Percentiles rank a stretch among this genome's conserved stretches.
Evolutionary conservation across 495 filamentous ascomycete species (phyloP).

Genomic region (Sordaria brevicollis): DNA sequence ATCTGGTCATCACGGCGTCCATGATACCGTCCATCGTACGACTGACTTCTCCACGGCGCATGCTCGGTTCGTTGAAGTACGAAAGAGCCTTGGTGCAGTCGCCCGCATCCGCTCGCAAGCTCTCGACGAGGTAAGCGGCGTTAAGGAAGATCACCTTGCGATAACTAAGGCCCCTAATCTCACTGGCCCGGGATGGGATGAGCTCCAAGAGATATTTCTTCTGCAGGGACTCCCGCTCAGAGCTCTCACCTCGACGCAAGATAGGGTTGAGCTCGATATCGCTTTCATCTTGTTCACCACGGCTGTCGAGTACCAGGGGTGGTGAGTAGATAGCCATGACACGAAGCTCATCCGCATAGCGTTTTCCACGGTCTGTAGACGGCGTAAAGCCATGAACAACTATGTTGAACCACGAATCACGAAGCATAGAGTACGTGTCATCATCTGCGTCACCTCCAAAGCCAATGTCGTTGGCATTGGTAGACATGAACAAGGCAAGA

Average conservation of each 20-base stretch:
- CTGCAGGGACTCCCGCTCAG: slow-evolving; percentile 66
- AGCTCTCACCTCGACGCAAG: slow-evolving; percentile 67
- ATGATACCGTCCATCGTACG: slow-evolving; percentile 81
- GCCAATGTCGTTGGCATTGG: slow-evolving; percentile 37
- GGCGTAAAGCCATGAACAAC: slow-evolving; percentile 84
- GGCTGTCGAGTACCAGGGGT: slow-evolving; percentile 71
- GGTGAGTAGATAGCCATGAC: slow-evolving; percentile 77
- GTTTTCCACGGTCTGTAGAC: slow-evolving; percentile 54
- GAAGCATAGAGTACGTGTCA: slow-evolving; percentile 56
- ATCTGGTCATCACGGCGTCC: slow-evolving; percentile 58
- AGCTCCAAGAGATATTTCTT: slow-evolving; percentile 64
- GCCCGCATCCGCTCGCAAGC: slow-evolving; percentile 67
- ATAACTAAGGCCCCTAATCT: slow-evolving; percentile 73
- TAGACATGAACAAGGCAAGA: slow-evolving; percentile 63
- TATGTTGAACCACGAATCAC: slow-evolving; percentile 96
- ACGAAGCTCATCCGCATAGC: slow-evolving; percentile 60
- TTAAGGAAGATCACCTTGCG: slow-evolving; percentile 85
- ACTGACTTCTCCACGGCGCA: slow-evolving; percentile 68
- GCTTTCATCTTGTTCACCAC: slow-evolving; percentile 80
- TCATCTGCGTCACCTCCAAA: slow-evolving; percentile 40
- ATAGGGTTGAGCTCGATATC: slow-evolving; percentile 93
- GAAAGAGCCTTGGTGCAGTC: slow-evolving; percentile 77
- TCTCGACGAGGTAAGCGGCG: slow-evolving; percentile 76
- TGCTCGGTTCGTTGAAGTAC: slow-evolving; percentile 86
- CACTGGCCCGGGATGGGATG: slow-evolving; percentile 60